Conservation (phyloP, 371 early-diverging fungal species). For the Amoeboaphelidium occidentale region DNA sequence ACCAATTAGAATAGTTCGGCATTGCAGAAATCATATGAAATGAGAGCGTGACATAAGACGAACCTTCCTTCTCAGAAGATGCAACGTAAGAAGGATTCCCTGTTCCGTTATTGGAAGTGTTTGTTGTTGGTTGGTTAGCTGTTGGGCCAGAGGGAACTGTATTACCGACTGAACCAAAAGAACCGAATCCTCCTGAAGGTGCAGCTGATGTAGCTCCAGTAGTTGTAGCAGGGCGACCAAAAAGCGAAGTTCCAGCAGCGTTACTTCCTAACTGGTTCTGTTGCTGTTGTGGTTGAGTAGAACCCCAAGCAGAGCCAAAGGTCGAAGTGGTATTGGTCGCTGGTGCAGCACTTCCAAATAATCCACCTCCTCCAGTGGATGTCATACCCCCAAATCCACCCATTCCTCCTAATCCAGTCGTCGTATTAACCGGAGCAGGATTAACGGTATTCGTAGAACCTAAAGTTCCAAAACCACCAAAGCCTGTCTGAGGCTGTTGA, state of each 20-base stretch:
- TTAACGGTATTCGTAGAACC: not conserved
- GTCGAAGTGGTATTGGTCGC: not conserved
- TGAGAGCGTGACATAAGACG: slow-evolving; percentile 24
- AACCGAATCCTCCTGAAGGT: not conserved
- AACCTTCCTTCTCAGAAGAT: slow-evolving; percentile 33
- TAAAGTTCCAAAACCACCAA: not conserved
- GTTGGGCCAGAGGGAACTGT: not conserved
- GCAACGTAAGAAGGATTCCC: slow-evolving; percentile 42
- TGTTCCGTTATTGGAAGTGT: slow-evolving; percentile 29
- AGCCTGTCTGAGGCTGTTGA: not conserved
- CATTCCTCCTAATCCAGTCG: too few relatives aligned
- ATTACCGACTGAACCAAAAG: not conserved
- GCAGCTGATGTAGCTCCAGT: not conserved
- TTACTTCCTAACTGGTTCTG: not conserved
- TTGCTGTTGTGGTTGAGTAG: not conserved
- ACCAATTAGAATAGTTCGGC: slow-evolving; percentile 59
- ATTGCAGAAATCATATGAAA: slow-evolving; percentile 66
- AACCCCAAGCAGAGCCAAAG: not conserved
- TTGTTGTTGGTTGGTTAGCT: not conserved
- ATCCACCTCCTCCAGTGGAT: not conserved
- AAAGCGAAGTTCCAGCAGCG: not conserved
- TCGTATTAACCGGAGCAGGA: too few relatives aligned
- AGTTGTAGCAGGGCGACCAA: not conserved
- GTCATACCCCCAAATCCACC: not conserved
- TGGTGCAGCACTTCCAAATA: not conserved